Conservation (phyloP, 371 early-diverging fungal genomes). For the Circinella umbellata region DNA sequence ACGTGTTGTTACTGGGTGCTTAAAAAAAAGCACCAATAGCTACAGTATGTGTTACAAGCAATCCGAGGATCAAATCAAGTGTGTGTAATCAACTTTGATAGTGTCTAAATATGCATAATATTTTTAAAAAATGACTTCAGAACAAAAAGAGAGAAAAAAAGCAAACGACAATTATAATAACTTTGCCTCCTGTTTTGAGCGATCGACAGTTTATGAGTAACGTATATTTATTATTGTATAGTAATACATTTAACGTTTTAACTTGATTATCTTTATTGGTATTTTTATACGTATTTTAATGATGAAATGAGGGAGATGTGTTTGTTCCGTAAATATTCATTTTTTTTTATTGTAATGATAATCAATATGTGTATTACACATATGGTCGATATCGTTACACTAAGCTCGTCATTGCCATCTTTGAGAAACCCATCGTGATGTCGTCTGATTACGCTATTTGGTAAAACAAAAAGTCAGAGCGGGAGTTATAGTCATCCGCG, state of each 20-base stretch:
- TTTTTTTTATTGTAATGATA: background rate
- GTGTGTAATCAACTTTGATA: background rate
- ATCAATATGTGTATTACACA: too few species aligned
- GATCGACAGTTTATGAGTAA: background rate
- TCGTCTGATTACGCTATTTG: constrained; percentile 4
- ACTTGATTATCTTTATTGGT: too few species aligned
- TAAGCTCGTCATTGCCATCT: background rate
- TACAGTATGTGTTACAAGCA: background rate
- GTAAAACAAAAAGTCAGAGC: background rate
- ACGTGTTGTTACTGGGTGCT: too few species aligned
- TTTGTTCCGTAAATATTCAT: background rate
- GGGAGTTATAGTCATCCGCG: background rate
- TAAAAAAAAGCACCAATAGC: background rate
- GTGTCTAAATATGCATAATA: background rate
- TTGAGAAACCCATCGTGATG: background rate
- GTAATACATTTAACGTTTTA: too few species aligned
- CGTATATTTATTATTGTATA: too few species aligned
- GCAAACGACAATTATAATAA: too few species aligned
- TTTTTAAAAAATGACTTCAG: background rate
- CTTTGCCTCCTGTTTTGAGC: background rate
- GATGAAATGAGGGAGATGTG: too few species aligned
- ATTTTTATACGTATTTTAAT: too few species aligned
- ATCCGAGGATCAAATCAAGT: background rate
- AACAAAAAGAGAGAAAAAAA: too few species aligned
- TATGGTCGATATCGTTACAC: background rate